Percentiles rank a stretch among this genome's conserved stretches.
Conservation (phyloP, 129 eudicot genomes). For the Gnaphalium uliginosum region DNA sequence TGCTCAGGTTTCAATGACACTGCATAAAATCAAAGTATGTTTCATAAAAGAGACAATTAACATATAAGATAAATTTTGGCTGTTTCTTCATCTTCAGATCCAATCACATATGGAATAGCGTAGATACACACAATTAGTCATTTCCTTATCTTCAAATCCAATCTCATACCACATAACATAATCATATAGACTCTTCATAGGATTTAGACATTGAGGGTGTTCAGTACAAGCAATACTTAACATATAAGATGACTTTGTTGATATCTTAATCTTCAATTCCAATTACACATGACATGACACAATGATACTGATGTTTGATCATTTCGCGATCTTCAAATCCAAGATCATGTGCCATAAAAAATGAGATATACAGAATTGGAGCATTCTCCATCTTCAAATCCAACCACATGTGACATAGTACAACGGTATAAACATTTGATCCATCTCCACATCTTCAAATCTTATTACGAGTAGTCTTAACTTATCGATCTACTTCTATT, state of each 20-base stretch:
- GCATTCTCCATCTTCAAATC: neutral
- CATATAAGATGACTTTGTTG: neutral
- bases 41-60: neutral
- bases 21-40: conserved; percentile 30
- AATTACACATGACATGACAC: neutral
- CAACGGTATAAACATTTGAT: neutral
- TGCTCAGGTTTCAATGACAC: conserved; percentile 94
- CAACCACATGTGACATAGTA: neutral
- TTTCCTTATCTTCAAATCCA: neutral
- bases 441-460: neutral
- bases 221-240: too few species aligned
- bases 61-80: neutral
- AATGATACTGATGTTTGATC: neutral
- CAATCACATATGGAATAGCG: neutral
- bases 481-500: neutral
- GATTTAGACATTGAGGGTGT: neutral
- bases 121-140: too few species aligned
- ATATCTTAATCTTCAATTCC: neutral
- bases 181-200: neutral
- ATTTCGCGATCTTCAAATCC: neutral
- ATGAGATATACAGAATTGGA: neutral
- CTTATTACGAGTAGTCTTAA: neutral
- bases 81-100: neutral
- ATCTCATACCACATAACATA: neutral
- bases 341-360: neutral